Evolutionary conservation across 2,329 filamentous ascomycete species (phyloP), one percentile per base, ranked within the genome.

Genomic region (Apiospora malaysiana): DNA sequence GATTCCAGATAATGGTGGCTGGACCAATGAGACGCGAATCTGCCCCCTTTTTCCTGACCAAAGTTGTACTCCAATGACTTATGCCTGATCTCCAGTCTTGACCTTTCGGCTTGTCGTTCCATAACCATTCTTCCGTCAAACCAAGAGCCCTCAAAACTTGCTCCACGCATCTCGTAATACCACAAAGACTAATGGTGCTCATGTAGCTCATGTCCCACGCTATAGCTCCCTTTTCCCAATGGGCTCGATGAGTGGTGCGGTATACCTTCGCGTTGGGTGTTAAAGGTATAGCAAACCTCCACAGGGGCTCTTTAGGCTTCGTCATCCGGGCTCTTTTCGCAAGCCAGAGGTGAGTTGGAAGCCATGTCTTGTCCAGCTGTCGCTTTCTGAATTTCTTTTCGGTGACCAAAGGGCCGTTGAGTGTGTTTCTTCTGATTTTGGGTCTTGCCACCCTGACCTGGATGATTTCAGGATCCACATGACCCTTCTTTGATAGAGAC

Each of bases 151-250:
- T 89, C 45, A 98, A 79, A 12, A 95, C 84, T 47, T 88, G 87
- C 70, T 90, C 85, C 51, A 97, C 83, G 69, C 91, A 91, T 42
- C 84, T 81, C 51, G 89, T 83, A 18, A 85, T 83, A 0, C 95
- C 96, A 75, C 92, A 91, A 4, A 98, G 79, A 18, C 91, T 88
- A 74, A 98, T 92, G 1, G 94, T 97, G 75, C 93, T 93, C 84
- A 96, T 92, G 79, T 98, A 99, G 79, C 95, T 98, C 85, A 90
- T 93, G 81, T 99, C 96, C 94, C 95, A 98, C 0, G 91, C 91
- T 59, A 98, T 85, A 27, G 92, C 92, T 6, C 96, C 95, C 74
- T 91, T 89, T 69, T 91, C 87, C 40, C 91, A 90, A 69, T 91
- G 89, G 27, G 94, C 92, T 74, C 95, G 90, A 83, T 98, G 94